A percentile compares a stretch with the other conserved stretches of the same genome.
phyloP scores from a whole-genome alignment of 75 land plant species.

The Cunninghamia lanceolata region DNA sequence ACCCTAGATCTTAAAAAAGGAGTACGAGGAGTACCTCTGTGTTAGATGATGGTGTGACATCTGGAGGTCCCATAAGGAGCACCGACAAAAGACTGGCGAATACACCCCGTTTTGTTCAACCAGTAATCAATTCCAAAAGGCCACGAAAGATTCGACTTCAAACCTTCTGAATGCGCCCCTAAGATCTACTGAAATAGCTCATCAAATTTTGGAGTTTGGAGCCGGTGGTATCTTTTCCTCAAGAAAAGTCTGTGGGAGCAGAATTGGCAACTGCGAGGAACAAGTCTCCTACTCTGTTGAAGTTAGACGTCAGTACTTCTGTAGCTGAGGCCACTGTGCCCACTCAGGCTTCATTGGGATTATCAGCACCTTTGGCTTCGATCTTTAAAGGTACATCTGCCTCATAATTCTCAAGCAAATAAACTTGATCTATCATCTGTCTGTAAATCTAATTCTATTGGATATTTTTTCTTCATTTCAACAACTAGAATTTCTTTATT shows the following conservation, averaged over 20 bases:
- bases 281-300: constrained; percentile 35
- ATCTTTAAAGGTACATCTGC: neutral
- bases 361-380: neutral
- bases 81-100: constrained; percentile 46
- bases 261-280: constrained; percentile 18
- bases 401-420: neutral
- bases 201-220: constrained; percentile 48
- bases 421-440: neutral
- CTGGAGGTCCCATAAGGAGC: constrained; percentile 54
- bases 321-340: constrained; percentile 2
- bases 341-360: neutral
- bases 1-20: constrained; percentile 40
- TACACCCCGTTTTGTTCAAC: constrained; percentile 14
- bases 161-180: constrained; percentile 15
- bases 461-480: neutral
- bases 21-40: constrained; percentile 46
- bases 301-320: constrained; percentile 14
- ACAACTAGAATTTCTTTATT: neutral
- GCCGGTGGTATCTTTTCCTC: constrained; percentile 33
- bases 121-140: constrained; percentile 5
- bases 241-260: constrained; percentile 30
- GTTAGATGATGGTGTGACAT: constrained; percentile 42
- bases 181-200: constrained; percentile 40
- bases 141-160: neutral
- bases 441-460: neutral